Conservation (phyloP, 1,284 basidiomycete genomes). For the Irpex rosettiformis region DNA sequence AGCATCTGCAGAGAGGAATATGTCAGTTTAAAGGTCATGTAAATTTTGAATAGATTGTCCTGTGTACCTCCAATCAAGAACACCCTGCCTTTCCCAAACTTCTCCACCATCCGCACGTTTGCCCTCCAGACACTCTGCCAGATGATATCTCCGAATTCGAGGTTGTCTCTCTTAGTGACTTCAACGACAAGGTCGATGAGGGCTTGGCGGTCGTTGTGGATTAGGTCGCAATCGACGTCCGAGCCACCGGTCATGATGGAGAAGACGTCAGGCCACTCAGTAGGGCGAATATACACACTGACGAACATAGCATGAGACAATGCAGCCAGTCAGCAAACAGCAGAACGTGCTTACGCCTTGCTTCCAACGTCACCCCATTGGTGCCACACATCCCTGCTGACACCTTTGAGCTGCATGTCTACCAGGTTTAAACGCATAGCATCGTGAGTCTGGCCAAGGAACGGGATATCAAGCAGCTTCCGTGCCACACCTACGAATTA, state of each 20-base stretch:
- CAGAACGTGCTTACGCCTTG: slow-evolving; percentile 2
- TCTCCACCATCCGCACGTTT: slow-evolving; percentile 22
- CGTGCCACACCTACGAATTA: not conserved
- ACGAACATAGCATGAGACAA: not conserved
- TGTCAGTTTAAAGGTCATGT: not conserved
- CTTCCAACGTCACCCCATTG: slow-evolving; percentile 13
- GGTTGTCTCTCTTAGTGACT: not conserved
- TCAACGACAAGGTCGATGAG: not conserved
- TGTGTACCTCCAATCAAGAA: slow-evolving; percentile 23
- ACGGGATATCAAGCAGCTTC: slow-evolving; percentile 16
- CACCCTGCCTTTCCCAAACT: slow-evolving; percentile 18
- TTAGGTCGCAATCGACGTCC: slow-evolving; percentile 4
- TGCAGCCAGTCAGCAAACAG: not conserved
- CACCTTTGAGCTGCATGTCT: slow-evolving; percentile 17
- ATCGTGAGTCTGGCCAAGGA: slow-evolving; percentile 21
- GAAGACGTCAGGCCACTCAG: not conserved
- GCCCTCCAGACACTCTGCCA: slow-evolving; percentile 9
- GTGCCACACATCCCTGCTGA: slow-evolving; percentile 19
- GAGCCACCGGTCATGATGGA: not conserved
- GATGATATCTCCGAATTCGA: not conserved
- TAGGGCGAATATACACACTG: not conserved
- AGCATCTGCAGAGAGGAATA: slow-evolving; percentile 7
- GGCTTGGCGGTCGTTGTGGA: not conserved
- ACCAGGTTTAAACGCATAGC: slow-evolving; percentile 17
- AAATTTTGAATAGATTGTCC: not conserved